These are phyloP conservation scores for Noccaea caerulescens DNA, from an alignment of 345 rosid genomes.

Conservation along the genomic window DNA sequence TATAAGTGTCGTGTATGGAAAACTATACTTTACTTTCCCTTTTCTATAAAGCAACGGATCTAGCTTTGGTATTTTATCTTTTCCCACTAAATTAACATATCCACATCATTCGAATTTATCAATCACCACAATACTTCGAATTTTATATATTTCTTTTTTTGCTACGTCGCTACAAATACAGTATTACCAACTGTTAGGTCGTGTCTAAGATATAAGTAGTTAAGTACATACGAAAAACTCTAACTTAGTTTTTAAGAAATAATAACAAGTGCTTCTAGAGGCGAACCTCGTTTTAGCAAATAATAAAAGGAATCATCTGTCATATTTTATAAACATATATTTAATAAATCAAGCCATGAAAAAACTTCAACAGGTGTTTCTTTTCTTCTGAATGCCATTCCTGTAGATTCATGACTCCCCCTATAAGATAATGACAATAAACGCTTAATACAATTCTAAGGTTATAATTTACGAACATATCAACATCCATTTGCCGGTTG, in stretches of 20 bases:
- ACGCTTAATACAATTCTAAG: slow-evolving; percentile 14
- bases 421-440: slow-evolving; percentile 31
- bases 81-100: slow-evolving; percentile 22
- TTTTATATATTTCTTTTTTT: no score
- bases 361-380: background rate
- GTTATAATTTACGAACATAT: slow-evolving; percentile 30
- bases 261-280: no score
- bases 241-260: no score
- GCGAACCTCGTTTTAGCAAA: background rate
- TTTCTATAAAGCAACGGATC: slow-evolving; percentile 24
- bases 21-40: slow-evolving; percentile 21
- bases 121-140: background rate
- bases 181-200: no score
- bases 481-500: slow-evolving; percentile 41
- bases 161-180: no score
- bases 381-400: slow-evolving; percentile 5
- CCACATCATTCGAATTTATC: slow-evolving; percentile 20
- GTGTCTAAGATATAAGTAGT: no score
- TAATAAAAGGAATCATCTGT: background rate
- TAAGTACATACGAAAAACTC: no score
- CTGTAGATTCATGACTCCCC: slow-evolving; percentile 24
- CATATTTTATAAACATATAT: background rate
- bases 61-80: slow-evolving; percentile 8
- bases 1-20: background rate
- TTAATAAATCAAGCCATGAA: background rate